Evolutionary conservation across 495 filamentous ascomycete species (phyloP), one percentile per base, ranked within the genome.

Genomic region (Penicillium simplicissimum): DNA sequence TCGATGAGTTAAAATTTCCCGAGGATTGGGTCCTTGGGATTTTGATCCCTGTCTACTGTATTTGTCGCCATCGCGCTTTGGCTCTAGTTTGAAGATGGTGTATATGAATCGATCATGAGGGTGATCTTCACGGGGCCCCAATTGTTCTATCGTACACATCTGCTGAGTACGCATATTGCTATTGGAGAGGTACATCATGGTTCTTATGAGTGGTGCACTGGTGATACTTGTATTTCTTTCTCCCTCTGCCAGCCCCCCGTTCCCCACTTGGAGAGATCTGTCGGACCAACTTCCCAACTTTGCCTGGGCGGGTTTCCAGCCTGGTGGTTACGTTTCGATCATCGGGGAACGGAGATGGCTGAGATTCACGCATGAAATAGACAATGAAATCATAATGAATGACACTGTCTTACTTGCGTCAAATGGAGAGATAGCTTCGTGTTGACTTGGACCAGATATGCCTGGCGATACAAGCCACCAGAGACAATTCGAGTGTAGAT

Each of bases 271-370:
- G 11, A 40, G 59, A 61, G 59, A 61, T 62, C 42, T 53, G 42
- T 34, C 52, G 56, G 63, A 49, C 21, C 51, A 64, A 63, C 42
- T 59, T 59, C 52, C 61, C 33, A 33, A 60, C 57, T 55, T 23
- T 53, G 37, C 40, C 48, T 58, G 55, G 55, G 43, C 33, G 35
- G 45, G 51, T 52, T 60, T 36, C 57, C 62, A 52, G 62, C 31
- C 38, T 55, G 48, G 45, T 55, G 57, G 62, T 64, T 64, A 43
- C 55, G 40, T 56, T 60, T 59, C 57, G 57, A 57, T 64, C 52
- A 54, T 58, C 53, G 53, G 49, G 51, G 56, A 52, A 43, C 48
- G 52, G 48, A 57, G 36, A 8, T 25, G 42, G 34, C 13, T 34
- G 35, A 21, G 59, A 60, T 48, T 47, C 57, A 59, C 56, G 60